Conservation (phyloP, 1,284 basidiomycete genomes). For the Cutaneotrichosporon curvatum region DNA sequence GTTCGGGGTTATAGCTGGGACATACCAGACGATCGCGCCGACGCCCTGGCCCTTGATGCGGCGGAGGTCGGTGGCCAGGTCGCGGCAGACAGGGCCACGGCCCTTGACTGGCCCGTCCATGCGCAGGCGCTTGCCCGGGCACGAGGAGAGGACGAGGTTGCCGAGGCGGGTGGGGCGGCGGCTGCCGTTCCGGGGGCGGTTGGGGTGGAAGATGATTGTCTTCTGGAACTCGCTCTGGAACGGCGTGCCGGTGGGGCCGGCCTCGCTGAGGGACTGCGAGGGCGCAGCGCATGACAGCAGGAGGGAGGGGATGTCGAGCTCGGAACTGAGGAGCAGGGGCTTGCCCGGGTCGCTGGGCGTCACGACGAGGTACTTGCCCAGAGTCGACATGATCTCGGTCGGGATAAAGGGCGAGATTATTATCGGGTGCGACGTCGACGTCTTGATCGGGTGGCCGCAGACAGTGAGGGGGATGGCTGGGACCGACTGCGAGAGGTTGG, state of each 20-base stretch:
- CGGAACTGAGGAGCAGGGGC: conserved; percentile 25
- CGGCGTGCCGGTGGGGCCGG: conserved; percentile 9
- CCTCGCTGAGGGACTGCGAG: conserved; percentile 31
- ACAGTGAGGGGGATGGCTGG: conserved; percentile 9
- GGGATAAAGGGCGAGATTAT: conserved; percentile 54
- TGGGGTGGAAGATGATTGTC: conserved; percentile 14
- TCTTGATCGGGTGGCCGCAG: conserved; percentile 51
- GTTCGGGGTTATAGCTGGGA: neutral
- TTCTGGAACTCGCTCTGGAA: conserved; percentile 5
- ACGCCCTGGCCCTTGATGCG: conserved; percentile 72
- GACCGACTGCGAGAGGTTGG: conserved; percentile 58
- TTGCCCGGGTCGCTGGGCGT: conserved; percentile 13
- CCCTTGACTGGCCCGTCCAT: conserved; percentile 74
- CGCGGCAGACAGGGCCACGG: conserved; percentile 74
- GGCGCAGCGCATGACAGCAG: conserved; percentile 51
- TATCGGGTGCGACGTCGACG: conserved; percentile 74
- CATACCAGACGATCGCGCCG: conserved; percentile 73
- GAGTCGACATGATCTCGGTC: conserved; percentile 25
- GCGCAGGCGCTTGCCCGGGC: conserved; percentile 94
- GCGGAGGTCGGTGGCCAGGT: conserved; percentile 66
- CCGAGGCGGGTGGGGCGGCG: conserved; percentile 53
- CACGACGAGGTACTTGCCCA: conserved; percentile 29
- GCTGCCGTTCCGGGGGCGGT: conserved; percentile 6
- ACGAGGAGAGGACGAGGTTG: conserved; percentile 85
- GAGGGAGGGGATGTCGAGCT: conserved; percentile 47